phyloP scores from a whole-genome alignment of 371 early-diverging fungal genomes.

The Mucor saturninus region DNA sequence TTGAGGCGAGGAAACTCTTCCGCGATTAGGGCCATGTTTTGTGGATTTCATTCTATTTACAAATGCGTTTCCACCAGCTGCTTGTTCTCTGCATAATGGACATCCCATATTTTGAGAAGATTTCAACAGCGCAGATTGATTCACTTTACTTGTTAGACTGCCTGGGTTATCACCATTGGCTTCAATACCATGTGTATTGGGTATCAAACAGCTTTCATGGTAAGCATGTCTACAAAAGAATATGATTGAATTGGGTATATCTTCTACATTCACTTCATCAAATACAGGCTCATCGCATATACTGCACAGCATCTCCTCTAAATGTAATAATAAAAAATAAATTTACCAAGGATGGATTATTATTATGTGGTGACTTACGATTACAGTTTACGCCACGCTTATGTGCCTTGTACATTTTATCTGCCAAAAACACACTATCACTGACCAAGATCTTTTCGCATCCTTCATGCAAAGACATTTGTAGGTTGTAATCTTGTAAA shows the following conservation, averaged over 20 bases:
- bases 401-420: conserved; percentile 74
- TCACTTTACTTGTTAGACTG: conserved; percentile 52
- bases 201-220: conserved; percentile 70
- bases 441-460: conserved; percentile 85
- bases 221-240: conserved; percentile 82
- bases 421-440: conserved; percentile 82
- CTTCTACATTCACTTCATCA: conserved; percentile 39
- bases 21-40: conserved; percentile 17
- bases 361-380: conserved; percentile 31
- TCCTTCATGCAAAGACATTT: conserved; percentile 83
- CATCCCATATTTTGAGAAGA: conserved; percentile 57
- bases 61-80: conserved; percentile 57
- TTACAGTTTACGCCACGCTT: conserved; percentile 68
- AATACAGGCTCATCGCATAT: conserved; percentile 67
- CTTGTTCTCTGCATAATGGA: conserved; percentile 61
- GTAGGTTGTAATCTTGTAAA: conserved; percentile 88
- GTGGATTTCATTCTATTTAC: conserved; percentile 54
- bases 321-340: background rate
- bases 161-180: conserved; percentile 29
- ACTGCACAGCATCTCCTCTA: conserved; percentile 66
- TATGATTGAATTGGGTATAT: conserved; percentile 52
- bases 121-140: conserved; percentile 59
- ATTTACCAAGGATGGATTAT: background rate
- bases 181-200: conserved; percentile 19
- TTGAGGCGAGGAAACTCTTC: conserved; percentile 8